Percentiles rank a stretch among this genome's conserved stretches.
Conservation (phyloP, 2,329 filamentous ascomycete species). For the Penicillium sp. region DNA sequence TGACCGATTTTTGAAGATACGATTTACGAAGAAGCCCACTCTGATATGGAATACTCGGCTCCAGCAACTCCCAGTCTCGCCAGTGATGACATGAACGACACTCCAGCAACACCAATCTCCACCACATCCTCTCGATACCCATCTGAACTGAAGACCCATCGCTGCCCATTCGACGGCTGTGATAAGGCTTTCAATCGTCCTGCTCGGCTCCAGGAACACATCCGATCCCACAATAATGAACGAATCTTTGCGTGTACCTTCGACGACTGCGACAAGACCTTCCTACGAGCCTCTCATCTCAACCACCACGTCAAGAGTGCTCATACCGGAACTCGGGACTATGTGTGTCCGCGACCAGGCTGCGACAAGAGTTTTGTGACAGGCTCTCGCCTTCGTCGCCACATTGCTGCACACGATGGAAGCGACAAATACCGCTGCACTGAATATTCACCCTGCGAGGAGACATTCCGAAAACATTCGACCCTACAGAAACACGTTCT, state of each 20-base stretch:
- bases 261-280: slow-evolving; percentile 74
- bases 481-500: slow-evolving; percentile 82
- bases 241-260: slow-evolving; percentile 73
- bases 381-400: slow-evolving; percentile 71
- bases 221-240: slow-evolving; percentile 82
- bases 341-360: slow-evolving; percentile 67
- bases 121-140: slow-evolving; percentile 53
- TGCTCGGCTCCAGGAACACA: slow-evolving; percentile 73
- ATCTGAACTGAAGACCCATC: slow-evolving; percentile 73
- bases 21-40: slow-evolving; percentile 34
- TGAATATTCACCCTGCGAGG: slow-evolving; percentile 67
- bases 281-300: slow-evolving; percentile 82
- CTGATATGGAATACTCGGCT: slow-evolving; percentile 34
- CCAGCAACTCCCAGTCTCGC: slow-evolving; percentile 30
- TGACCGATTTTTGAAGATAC: slow-evolving; percentile 39
- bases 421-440: slow-evolving; percentile 74
- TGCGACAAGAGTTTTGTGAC: slow-evolving; percentile 83
- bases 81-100: slow-evolving; percentile 41
- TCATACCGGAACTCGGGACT: slow-evolving; percentile 69
- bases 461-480: slow-evolving; percentile 83
- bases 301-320: slow-evolving; percentile 80
- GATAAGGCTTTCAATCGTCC: slow-evolving; percentile 85
- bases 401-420: slow-evolving; percentile 75
- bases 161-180: slow-evolving; percentile 73
- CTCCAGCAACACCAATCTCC: slow-evolving; percentile 53